Percentiles rank a stretch among this genome's conserved stretches.
Conservation (phyloP, 345 rosid genomes). For the Hibiscus mutabilis region DNA sequence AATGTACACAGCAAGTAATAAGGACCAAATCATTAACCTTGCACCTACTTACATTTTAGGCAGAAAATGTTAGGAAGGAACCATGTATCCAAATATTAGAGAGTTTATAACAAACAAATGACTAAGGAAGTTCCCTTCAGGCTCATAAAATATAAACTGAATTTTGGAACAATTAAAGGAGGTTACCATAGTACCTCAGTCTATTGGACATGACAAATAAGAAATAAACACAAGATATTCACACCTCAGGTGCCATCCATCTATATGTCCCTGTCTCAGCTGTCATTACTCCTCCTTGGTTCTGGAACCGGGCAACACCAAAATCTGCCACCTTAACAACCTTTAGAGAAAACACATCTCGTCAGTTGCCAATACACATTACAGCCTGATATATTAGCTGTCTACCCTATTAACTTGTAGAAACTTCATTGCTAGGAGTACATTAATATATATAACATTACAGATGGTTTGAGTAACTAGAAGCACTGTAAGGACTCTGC, state of each 20-base stretch:
- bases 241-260: slow-evolving; percentile 91
- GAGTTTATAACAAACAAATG: neutral
- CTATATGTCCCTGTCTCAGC: slow-evolving; percentile 82
- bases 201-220: neutral
- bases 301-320: slow-evolving; percentile 74
- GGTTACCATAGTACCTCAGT: neutral
- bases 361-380: neutral
- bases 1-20: neutral
- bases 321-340: slow-evolving; percentile 77
- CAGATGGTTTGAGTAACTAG: neutral
- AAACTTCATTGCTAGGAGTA: neutral
- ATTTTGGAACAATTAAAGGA: neutral
- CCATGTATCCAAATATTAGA: slow-evolving; percentile 4
- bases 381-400: neutral
- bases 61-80: neutral
- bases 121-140: neutral
- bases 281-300: slow-evolving; percentile 64
- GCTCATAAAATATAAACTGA: neutral
- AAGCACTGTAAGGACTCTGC: neutral
- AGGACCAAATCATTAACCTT: neutral
- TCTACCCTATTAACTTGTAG: slow-evolving; percentile 9
- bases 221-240: slow-evolving; percentile 12
- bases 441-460: neutral
- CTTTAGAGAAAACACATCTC: slow-evolving; percentile 26
- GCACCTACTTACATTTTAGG: neutral